These are phyloP conservation scores for Candida saitoana DNA, from an alignment of 805 yeast genomes.

Conservation along the genomic window DNA sequence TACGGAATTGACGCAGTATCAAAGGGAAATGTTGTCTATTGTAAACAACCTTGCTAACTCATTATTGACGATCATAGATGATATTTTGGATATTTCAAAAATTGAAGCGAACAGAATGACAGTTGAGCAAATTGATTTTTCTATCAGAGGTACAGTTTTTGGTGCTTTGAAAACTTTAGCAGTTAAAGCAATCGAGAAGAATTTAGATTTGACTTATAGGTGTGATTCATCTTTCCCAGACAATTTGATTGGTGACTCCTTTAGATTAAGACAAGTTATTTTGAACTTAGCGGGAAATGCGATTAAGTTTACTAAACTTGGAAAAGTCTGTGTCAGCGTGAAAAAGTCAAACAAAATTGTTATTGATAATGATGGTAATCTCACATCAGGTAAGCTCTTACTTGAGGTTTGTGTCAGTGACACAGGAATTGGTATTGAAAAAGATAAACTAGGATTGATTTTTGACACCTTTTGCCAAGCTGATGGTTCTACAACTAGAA, in stretches of 20 bases:
- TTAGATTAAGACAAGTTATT: slow-evolving; percentile 82
- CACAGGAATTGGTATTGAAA: slow-evolving; percentile 86
- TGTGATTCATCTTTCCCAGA: slow-evolving; percentile 88
- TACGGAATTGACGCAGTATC: slow-evolving; percentile 85
- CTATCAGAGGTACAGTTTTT: slow-evolving; percentile 80
- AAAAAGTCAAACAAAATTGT: slow-evolving; percentile 43
- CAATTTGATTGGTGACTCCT: slow-evolving; percentile 81
- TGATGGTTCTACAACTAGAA: slow-evolving; percentile 88
- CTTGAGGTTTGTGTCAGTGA: slow-evolving; percentile 85
- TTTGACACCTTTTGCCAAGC: slow-evolving; percentile 92
- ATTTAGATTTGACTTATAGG: slow-evolving; percentile 72
- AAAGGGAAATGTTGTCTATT: slow-evolving; percentile 85
- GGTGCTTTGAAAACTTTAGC: slow-evolving; percentile 88
- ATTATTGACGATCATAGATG: slow-evolving; percentile 80
- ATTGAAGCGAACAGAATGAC: slow-evolving; percentile 94
- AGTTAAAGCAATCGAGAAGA: slow-evolving; percentile 84
- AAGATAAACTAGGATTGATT: slow-evolving; percentile 77
- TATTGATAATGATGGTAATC: slow-evolving; percentile 21
- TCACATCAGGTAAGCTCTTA: slow-evolving; percentile 37
- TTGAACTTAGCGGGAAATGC: slow-evolving; percentile 87
- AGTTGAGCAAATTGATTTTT: slow-evolving; percentile 82
- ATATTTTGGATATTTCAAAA: slow-evolving; percentile 86
- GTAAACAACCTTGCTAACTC: slow-evolving; percentile 87
- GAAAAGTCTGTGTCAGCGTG: slow-evolving; percentile 75
- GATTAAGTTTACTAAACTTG: slow-evolving; percentile 78